Evolutionary conservation across 441 rosid species (phyloP), one percentile per base, ranked within the genome.

Genomic region (Euphorbia schlechtendalii): DNA sequence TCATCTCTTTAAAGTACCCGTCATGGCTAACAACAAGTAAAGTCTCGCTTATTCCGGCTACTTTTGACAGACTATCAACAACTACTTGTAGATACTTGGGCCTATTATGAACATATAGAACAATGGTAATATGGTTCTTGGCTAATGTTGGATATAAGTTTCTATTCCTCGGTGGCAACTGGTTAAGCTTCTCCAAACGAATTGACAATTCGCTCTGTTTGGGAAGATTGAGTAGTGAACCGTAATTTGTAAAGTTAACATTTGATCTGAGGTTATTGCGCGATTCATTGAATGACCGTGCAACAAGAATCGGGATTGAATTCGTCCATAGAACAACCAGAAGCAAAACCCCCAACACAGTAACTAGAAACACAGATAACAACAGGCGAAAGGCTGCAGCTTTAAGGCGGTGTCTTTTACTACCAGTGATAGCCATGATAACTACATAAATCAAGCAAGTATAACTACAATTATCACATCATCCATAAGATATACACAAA

Each of bases 1-100:
- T 87, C 99, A 93, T 93, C 64, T 86, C 92, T 40, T 84, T 81
- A 59, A 86, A 93, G 80, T 86, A 84, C 54, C 97, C 99, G 71
- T 93, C 99, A 76, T 90, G 99, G 67, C 96, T 90, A 71, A 90
- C 86, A 72, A 93, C 78, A 72, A 93, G 81, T 59, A 93, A 71
- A 3, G 97, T 93, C 82, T 93, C 97, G 32, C 78, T 76, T 30
- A 93, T 93, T 30, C 99, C 99, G 45, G 69, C 80, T 32, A 93
- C 96, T 62, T 78, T 78, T 0, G 96, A 82, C 77, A 90, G 83
- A 79, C 93, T 90, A 55, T 87, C 76, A 27, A 90, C 84, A 20
- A 86, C 95, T 14, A 84, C 87, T 72, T 75, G 71, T 30, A 93
- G 83, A 77, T 93, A 88, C 68, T 88, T 96, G n/a, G 97, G 89